These are phyloP conservation scores for Cutaneotrichosporon cavernicola DNA, from an alignment of 1,284 basidiomycete species.

Conservation along the genomic window DNA sequence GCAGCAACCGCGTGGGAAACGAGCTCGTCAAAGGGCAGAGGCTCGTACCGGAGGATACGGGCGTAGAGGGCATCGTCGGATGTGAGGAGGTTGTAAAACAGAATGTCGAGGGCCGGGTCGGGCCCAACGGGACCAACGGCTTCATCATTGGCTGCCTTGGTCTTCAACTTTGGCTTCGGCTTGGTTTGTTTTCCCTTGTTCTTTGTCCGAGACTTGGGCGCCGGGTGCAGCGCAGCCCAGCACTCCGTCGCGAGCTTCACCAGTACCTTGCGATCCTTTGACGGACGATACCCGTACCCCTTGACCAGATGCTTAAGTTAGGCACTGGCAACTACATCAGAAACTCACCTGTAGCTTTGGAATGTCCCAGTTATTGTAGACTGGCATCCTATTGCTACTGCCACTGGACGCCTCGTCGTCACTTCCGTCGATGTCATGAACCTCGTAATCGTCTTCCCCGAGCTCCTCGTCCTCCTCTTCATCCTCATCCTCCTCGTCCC, in stretches of 20 bases:
- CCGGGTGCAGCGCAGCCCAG: constrained; percentile 47
- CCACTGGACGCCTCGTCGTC: constrained; percentile 19
- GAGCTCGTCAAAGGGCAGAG: constrained; percentile 49
- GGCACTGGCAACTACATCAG: neutral
- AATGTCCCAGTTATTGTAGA: constrained; percentile 41
- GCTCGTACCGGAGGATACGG: constrained; percentile 51
- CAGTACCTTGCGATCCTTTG: constrained; percentile 32
- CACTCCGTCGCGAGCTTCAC: constrained; percentile 40
- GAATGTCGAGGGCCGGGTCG: constrained; percentile 40
- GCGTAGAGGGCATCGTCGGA: constrained; percentile 36
- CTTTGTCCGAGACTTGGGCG: neutral
- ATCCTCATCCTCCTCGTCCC: constrained; percentile 1
- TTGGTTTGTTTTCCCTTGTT: neutral
- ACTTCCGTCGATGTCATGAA: constrained; percentile 13
- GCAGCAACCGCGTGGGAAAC: constrained; percentile 35
- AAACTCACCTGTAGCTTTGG: constrained; percentile 42
- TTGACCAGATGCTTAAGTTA: constrained; percentile 20
- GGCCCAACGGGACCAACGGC: constrained; percentile 27
- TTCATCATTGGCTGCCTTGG: constrained; percentile 14
- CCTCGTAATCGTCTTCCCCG: constrained; percentile 8
- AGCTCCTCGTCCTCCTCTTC: neutral
- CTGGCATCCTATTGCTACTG: constrained; percentile 33
- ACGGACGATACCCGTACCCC: constrained; percentile 41
- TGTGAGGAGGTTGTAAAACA: constrained; percentile 39
- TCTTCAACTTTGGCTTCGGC: neutral